Percentiles rank a stretch among this genome's conserved stretches.
Evolutionary conservation across 441 rosid species (phyloP).

Genomic region (Omphalea diandra): DNA sequence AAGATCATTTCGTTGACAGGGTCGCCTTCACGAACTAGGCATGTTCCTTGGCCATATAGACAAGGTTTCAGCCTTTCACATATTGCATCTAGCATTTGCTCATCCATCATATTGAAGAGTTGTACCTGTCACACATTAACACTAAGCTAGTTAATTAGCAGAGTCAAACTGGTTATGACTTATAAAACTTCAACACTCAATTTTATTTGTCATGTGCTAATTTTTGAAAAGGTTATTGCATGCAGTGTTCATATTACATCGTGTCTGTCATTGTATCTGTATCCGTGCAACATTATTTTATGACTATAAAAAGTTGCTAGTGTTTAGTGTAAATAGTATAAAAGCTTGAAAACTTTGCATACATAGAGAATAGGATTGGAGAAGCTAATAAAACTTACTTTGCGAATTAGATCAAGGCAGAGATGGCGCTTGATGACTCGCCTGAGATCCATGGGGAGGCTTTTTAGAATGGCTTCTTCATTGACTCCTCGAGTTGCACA

Average conservation of each 20-base stretch:
- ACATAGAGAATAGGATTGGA: background rate
- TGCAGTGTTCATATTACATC: no score
- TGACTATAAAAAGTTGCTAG: no score
- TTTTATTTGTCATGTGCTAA: no score
- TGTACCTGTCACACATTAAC: conserved; percentile 40
- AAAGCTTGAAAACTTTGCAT: no score
- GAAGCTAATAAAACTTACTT: conserved; percentile 25
- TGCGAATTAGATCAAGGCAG: conserved; percentile 60
- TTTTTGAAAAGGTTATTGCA: no score
- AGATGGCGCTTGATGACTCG: conserved; percentile 57
- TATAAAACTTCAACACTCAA: background rate
- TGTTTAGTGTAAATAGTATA: no score
- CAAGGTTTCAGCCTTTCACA: conserved; percentile 57
- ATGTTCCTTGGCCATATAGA: conserved; percentile 37
- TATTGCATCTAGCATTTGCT: conserved; percentile 55
- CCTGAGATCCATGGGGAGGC: conserved; percentile 55
- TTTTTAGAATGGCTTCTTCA: conserved; percentile 46
- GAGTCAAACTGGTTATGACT: no score
- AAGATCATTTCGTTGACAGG: conserved; percentile 61
- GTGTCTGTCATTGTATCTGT: no score
- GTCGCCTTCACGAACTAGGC: conserved; percentile 54
- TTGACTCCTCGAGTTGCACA: conserved; percentile 60
- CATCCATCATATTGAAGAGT: conserved; percentile 58
- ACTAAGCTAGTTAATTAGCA: background rate
- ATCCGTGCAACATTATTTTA: no score